Evolutionary conservation across 2,329 filamentous ascomycete species (phyloP), one percentile per base, ranked within the genome.

Genomic region (Colletotrichum tanaceti): DNA sequence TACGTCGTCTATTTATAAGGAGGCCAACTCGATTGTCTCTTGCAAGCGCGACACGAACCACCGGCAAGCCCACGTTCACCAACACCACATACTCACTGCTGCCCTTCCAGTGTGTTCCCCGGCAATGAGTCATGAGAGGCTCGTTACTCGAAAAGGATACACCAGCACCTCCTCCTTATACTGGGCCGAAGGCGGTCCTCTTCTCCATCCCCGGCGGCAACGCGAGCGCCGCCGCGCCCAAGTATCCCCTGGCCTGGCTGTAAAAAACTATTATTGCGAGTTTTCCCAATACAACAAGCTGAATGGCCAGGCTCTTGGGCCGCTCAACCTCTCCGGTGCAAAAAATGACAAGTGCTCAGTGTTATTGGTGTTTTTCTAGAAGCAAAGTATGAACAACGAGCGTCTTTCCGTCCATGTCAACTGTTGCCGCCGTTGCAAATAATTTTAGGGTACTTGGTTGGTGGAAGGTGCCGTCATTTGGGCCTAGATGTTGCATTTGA

Each of bases 1-100:
- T 77, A 76, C 61, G 75, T 76, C 39, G 71, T 76, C 5, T 73
- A 73, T 52, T n/a, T n/a, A n/a, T n/a, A 75, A 77, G 70, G 73
- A 66, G 5, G 68, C 60, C 9, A 76, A 72, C 65, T 38, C 67
- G 2, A 68, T 77, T 49, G 75, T 68, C 1, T 72, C 72, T 22
- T 76, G 76, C 64, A 67, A 67, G n/a, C 69, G 74, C 16, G 72
- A 74, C n/a, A 55, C 49, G 5, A 44, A n/a, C 50, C 3, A 65
- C 63, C 11, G 63, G 63, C 47, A 41, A 61, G 22, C 58, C 55
- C 41, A 65, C 41, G 2, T 65, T 61, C 24, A 62, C 63, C 32
- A 62, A 65, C 49, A 62, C 58, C 5, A 61, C 63, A 20, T 65
- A 75, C 70, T 62, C 69, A 13, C 57, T 71, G 16, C 11, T 72